Conservation (phyloP, 352 stramenopile species). For the Globisporangium megalacanthum region DNA sequence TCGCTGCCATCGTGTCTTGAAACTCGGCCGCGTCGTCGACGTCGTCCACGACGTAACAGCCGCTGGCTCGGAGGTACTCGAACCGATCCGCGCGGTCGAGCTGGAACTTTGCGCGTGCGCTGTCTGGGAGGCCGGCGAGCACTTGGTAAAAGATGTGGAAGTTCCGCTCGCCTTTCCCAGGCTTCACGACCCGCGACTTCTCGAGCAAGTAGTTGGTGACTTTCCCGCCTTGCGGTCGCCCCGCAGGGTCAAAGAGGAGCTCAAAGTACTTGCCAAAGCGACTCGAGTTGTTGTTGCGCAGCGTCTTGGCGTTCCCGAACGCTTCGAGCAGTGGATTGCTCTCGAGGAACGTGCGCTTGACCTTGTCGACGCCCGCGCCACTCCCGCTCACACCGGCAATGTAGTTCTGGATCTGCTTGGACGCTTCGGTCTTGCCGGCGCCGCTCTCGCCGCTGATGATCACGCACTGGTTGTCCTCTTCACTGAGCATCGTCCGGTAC, state of each 20-base stretch:
- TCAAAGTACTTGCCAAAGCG: constrained; percentile 96
- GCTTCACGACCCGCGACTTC: constrained; percentile 23
- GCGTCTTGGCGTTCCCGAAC: constrained; percentile 91
- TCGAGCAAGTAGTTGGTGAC: constrained; percentile 65
- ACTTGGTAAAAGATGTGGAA: constrained; percentile 97
- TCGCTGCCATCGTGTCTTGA: constrained; percentile 79
- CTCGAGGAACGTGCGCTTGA: constrained; percentile 89
- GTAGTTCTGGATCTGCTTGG: constrained; percentile 90
- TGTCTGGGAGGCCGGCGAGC: constrained; percentile 52
- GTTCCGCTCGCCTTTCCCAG: constrained; percentile 87
- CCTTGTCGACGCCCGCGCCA: constrained; percentile 77
- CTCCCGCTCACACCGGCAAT: constrained; percentile 79
- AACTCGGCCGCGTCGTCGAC: constrained; percentile 90
- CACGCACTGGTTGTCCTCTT: constrained; percentile 88
- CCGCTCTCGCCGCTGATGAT: constrained; percentile 87
- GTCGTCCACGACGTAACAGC: constrained; percentile 88
- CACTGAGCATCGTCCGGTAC: constrained; percentile 84
- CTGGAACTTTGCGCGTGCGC: constrained; percentile 59
- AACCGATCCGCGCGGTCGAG: constrained; percentile 75
- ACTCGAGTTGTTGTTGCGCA: constrained; percentile 94
- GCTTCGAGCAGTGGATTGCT: constrained; percentile 91
- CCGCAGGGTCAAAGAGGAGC: constrained; percentile 89
- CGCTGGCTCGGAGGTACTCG: constrained; percentile 86
- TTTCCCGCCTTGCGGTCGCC: constrained; percentile 75
- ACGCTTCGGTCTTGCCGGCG: constrained; percentile 84